Evolutionary conservation across 768 basidiomycete species (phyloP), one percentile per base, ranked within the genome.

Genomic region (Lactarius indigo): DNA sequence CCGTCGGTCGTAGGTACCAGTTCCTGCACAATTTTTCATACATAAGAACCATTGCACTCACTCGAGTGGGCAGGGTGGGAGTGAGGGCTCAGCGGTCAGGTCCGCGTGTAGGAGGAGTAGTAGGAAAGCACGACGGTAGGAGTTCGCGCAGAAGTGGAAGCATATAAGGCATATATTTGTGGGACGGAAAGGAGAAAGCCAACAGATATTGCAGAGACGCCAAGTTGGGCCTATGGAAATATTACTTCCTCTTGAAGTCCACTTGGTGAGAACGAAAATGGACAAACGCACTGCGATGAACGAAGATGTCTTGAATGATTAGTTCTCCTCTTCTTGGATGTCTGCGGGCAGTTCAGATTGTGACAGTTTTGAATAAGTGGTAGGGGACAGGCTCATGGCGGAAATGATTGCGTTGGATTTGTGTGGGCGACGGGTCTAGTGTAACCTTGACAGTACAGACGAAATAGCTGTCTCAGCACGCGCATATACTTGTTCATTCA

Each of bases 91-190:
- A 69, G 71, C 69, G 6, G 69, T 70, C 0, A 73, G 69, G 9
- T 81, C 77, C 31, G 84, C 80, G 71, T 96, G 94, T 12, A 85
- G 87, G 56, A 95, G 81, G 31, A 96, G 79, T 35, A 96, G 79
- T 54, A 89, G 71, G 12, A 87, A 84, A 76, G 96, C 97, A 68
- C 96, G 92, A 77, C 98, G 96, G 77, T 93, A 94, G 87, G 94
- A 90, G 59, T 94, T 94, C 41, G 84, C 84, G 94, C 90, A 4
- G 96, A 96, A 70, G 94, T 5, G 96, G 96, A 5, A 96, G 91
- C 69, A 96, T 80, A 76, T 95, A 97, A 28, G 79, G 78, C 5
- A 89, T 90, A 75, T 91, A 90, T 1, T 80, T 75, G 68, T 82
- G 72, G 59, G 85, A 75, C 15, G n/a, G n/a, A n/a, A n/a, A n/a